Base-by-base conservation (phyloP, 306 rosid species). In the Ziziphus jujuba region DNA sequence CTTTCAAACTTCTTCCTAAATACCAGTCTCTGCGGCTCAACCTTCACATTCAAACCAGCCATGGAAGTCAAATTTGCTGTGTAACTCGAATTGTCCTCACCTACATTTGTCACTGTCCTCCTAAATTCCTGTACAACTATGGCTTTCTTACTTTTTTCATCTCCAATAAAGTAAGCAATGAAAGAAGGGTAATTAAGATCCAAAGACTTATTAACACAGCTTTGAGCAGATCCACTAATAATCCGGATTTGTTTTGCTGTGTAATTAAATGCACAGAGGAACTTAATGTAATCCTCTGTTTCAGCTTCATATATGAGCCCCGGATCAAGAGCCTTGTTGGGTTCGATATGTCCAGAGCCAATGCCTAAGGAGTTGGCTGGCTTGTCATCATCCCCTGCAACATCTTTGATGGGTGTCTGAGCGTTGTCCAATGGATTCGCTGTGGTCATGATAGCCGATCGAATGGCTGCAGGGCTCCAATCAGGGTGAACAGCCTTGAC, bases 131-230 rank as follows among this genome's bases (percentile, higher is more conserved):
- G 50, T 5, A 73, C 66, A 22, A 73, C 72, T 36, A 23, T 56
- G 52, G 60, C 71, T 25, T 24, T 19, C 1, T 70, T n/a, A 56
- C 7, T 57, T 3, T 71, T 64, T 16, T 65, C 77, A 9, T 24
- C 51, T 3, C 21, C 55, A 38, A 19, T 72, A 17, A 72, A 64
- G 58, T 72, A 72, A 40, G 71, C 77, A 17, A 72, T 64, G 28
- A 72, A 72, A 48, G 77, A 72, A 1, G 77, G 77, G 52, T 72
- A 72, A 22, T 72, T 72, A 31, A 64, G 65, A 47, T 72, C 59
- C 23, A 34, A 40, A 21, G 49, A 63, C 12, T 16, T 11, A 2
- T 61, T 31, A 2, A 28, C 25, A 11, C 77, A 73, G 4, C 5
- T 57, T 20, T 56, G 40, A 9, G 4, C 19, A 17, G 66, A 73